Evolutionary conservation across 495 filamentous ascomycete genomes (phyloP).

Genomic region (Penicillium crystallinum): DNA sequence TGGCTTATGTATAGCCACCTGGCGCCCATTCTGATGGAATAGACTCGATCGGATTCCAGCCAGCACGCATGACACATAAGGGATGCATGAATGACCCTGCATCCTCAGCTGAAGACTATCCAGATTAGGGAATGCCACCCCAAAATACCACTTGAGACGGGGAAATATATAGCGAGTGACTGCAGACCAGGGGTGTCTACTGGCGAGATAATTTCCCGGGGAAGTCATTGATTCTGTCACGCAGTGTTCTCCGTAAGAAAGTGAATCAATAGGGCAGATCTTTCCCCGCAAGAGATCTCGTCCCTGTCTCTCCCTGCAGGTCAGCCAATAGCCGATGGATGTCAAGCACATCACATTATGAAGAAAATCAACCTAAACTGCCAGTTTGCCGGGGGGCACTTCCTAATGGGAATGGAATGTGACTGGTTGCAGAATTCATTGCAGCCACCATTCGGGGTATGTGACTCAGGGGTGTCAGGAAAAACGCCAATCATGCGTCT

Average conservation of each 20-base stretch:
- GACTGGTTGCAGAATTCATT: conserved; percentile 21
- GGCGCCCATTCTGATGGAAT: not conserved
- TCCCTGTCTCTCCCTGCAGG: conserved; percentile 9
- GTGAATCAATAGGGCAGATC: conserved; percentile 19
- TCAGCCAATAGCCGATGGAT: conserved; percentile 10
- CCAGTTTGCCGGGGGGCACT: conserved; percentile 7
- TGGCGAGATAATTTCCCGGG: not conserved
- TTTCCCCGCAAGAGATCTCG: conserved; percentile 13
- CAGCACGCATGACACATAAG: conserved; percentile 6
- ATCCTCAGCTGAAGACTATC: conserved; percentile 1
- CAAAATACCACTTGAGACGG: conserved; percentile 22
- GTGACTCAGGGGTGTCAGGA: conserved; percentile 17
- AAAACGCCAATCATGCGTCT: not conserved
- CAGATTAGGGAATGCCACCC: conserved; percentile 13
- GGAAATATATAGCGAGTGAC: conserved; percentile 18
- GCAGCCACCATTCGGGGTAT: conserved; percentile 15
- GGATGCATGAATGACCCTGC: not conserved
- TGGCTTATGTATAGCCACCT: not conserved
- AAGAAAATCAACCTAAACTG: conserved; percentile 4
- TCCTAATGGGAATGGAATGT: conserved; percentile 20
- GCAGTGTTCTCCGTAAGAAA: conserved; percentile 10
- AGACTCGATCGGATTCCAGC: conserved; percentile 1
- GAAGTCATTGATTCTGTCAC: conserved; percentile 11
- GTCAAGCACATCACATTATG: conserved; percentile 1
- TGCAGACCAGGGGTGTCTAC: conserved; percentile 2